A percentile compares a stretch with the other conserved stretches of the same genome.
Conservation (phyloP, 2,329 filamentous ascomycete species). For the Sporothrix curviconia region DNA sequence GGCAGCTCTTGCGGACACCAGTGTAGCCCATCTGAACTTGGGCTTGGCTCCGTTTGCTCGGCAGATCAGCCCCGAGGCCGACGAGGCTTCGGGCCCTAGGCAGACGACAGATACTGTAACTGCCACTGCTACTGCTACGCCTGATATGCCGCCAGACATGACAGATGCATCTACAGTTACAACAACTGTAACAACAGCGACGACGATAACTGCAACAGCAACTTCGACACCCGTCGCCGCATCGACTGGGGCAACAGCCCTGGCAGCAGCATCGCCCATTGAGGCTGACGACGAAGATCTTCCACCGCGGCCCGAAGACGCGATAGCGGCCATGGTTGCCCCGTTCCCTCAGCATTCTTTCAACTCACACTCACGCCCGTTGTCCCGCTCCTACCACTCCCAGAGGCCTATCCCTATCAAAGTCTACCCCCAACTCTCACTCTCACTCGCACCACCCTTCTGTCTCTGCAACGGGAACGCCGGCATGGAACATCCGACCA, state of each 20-base stretch:
- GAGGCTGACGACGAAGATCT: neutral
- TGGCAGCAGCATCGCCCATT: neutral
- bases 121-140: neutral
- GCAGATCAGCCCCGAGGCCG: neutral
- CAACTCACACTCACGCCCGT: neutral
- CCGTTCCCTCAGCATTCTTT: neutral
- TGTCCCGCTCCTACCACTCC: constrained; percentile 2
- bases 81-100: neutral
- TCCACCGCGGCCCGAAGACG: neutral
- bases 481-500: too few relatives aligned
- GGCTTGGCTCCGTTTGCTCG: neutral
- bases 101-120: too few relatives aligned
- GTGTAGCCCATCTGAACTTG: neutral
- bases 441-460: neutral
- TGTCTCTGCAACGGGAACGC: neutral
- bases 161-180: neutral
- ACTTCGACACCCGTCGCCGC: neutral
- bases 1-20: neutral
- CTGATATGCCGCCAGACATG: neutral
- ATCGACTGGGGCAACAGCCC: neutral
- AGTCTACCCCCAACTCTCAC: neutral
- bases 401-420: neutral
- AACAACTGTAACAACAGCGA: neutral
- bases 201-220: neutral
- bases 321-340: constrained; percentile 3